These are phyloP conservation scores for Thelonectria rubi DNA, from an alignment of 2,329 filamentous ascomycete genomes.

Conservation along the genomic window DNA sequence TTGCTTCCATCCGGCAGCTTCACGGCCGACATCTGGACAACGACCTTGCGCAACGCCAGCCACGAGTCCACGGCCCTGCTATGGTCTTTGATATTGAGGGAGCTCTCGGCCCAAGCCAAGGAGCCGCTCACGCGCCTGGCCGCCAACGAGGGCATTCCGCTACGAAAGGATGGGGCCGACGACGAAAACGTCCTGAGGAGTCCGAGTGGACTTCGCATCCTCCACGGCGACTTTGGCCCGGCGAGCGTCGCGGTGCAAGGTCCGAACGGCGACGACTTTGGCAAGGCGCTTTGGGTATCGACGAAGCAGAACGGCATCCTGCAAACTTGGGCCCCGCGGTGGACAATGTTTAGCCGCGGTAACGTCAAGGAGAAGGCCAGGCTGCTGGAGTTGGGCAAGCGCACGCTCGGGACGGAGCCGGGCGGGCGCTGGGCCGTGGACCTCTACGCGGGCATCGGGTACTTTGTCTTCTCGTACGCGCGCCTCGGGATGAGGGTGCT, in stretches of 20 bases:
- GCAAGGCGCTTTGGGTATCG: slow-evolving; percentile 78
- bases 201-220: slow-evolving; percentile 73
- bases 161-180: slow-evolving; percentile 45
- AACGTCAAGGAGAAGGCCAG: slow-evolving; percentile 91
- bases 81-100: slow-evolving; percentile 59
- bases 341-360: slow-evolving; percentile 94
- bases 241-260: slow-evolving; percentile 33
- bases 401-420: neutral
- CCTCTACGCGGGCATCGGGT: slow-evolving; percentile 92
- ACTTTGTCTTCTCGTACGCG: slow-evolving; percentile 89
- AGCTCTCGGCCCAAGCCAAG: slow-evolving; percentile 55
- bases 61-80: slow-evolving; percentile 46
- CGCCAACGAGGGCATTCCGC: slow-evolving; percentile 69
- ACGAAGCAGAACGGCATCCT: slow-evolving; percentile 80
- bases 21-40: slow-evolving; percentile 51
- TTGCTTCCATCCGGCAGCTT: slow-evolving; percentile 69
- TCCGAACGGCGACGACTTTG: slow-evolving; percentile 64
- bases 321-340: slow-evolving; percentile 87
- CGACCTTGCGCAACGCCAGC: slow-evolving; percentile 44
- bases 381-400: slow-evolving; percentile 63
- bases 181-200: slow-evolving; percentile 76
- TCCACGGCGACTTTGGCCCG: slow-evolving; percentile 80
- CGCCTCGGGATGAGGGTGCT: slow-evolving; percentile 76
- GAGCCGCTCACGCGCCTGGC: slow-evolving; percentile 64
- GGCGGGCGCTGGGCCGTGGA: slow-evolving; percentile 70